Conservation (phyloP, 2,329 filamentous ascomycete species). For the Colletotrichum chlorophyti region DNA sequence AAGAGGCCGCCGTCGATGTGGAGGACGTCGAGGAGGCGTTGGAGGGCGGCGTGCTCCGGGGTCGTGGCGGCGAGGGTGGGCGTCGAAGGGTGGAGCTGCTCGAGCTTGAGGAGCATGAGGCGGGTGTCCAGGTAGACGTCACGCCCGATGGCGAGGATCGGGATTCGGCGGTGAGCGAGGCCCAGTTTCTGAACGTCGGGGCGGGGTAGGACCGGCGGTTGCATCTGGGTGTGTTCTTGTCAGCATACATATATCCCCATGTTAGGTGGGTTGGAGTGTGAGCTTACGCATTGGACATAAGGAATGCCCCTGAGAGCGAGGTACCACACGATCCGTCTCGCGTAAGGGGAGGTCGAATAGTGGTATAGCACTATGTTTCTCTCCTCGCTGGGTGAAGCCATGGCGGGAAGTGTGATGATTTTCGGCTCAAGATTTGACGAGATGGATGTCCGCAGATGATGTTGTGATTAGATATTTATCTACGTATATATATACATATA, state of each 20-base stretch:
- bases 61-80: conserved; percentile 44
- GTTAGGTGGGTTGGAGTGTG: neutral
- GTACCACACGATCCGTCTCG: conserved; percentile 71
- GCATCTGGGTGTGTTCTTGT: conserved; percentile 53
- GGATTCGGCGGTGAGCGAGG: conserved; percentile 73
- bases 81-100: conserved; percentile 57
- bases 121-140: conserved; percentile 75
- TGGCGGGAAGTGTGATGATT: neutral
- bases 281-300: conserved; percentile 70
- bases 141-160: conserved; percentile 68
- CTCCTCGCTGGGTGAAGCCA: conserved; percentile 6
- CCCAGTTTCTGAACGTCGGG: conserved; percentile 68
- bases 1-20: conserved; percentile 66
- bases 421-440: too few relatives aligned
- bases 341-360: conserved; percentile 71
- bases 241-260: neutral
- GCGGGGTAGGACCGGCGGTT: conserved; percentile 71
- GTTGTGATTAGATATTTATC: too few relatives aligned
- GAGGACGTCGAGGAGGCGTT: conserved; percentile 62
- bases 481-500: too few relatives aligned
- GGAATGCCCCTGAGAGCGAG: conserved; percentile 69
- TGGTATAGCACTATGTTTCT: conserved; percentile 65
- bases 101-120: conserved; percentile 71
- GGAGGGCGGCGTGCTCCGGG: conserved; percentile 51
- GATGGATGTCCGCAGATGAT: too few relatives aligned